Base-by-base conservation (phyloP, 2,329 filamentous ascomycete genomes). In the Nakataea oryzae region DNA sequence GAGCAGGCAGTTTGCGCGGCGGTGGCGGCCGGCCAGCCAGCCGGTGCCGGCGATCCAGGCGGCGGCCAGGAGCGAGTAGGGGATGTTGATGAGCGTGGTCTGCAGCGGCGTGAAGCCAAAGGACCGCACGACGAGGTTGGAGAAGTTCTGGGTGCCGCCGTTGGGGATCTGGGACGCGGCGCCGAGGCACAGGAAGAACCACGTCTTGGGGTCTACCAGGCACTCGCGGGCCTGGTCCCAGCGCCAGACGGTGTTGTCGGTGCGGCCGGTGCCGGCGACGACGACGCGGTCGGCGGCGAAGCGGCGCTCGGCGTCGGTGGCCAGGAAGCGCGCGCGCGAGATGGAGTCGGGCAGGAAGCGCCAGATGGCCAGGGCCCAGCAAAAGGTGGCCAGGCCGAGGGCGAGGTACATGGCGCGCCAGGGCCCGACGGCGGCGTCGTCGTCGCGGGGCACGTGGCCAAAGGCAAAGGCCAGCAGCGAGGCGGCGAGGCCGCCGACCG, bases 111-210 rank as follows among this genome's bases (percentile, higher is more conserved):
- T 79, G 69, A 84, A 85, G 11, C 80, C 79, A 60, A 85, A 84
- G 5, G 80, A 82, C 57, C 73, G 75, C 68, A 85, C 76, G 61
- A 85, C 79, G 47, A 85, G 76, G 67, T 84, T 85, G 54, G 80
- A 79, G 59, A 86, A 86, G 66, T 79, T 82, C 66, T 83, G 80
- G 0, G 82, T 84, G 28, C 85, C 84, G 34, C 84, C 84, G 64
- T 86, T 87, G 54, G 85, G 83, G 28, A 87, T 85, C 70, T 84
- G 80, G 2, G 77, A 80, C 3, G 81, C 70, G 5, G 86, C 64
- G 27, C 79, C 76, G 27, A 87, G 77, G 2, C 73, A 74, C 63
- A 84, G 77, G 57, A 87, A 76, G 58, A 86, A 72, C 83, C 82
- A 87, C 0, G 82, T 83, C 69, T 86, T 86, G 3, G 81, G 82